Evolutionary conservation across 2,329 filamentous ascomycete genomes (phyloP).

Genomic region (Teratosphaeria gauchensis): DNA sequence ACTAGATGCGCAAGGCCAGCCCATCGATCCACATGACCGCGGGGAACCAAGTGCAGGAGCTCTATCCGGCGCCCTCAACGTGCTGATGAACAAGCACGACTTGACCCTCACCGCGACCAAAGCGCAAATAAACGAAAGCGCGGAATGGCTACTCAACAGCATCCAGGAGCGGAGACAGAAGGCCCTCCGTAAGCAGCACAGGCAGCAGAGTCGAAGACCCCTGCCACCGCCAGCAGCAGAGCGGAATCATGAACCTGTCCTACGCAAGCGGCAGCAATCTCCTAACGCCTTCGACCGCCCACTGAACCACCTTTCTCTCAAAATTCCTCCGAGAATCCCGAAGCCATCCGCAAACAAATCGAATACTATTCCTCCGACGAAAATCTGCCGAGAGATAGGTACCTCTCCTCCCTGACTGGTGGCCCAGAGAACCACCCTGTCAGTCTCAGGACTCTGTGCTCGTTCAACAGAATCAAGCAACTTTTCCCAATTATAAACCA

Average conservation of each 20-base stretch:
- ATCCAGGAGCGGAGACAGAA: not conserved
- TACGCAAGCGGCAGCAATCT: no score
- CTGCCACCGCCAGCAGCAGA: no score
- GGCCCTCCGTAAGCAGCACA: not conserved
- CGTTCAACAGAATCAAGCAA: not conserved
- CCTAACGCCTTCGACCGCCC: no score
- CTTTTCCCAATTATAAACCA: not conserved
- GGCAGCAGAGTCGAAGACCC: not conserved
- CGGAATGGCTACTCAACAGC: not conserved
- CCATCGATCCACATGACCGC: no score
- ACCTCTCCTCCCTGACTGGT: not conserved
- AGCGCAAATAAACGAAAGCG: slow-evolving; percentile 8
- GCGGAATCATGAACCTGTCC: no score
- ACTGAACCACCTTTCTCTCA: not conserved
- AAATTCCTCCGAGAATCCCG: no score
- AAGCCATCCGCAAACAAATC: not conserved
- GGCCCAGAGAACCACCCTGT: not conserved
- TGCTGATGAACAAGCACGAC: slow-evolving; percentile 10
- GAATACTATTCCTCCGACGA: not conserved
- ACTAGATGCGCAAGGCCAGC: not conserved
- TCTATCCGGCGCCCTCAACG: slow-evolving; percentile 3
- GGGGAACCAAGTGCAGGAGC: not conserved
- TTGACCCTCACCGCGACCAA: slow-evolving; percentile 11
- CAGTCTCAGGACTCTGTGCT: not conserved
- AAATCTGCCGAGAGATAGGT: not conserved